A percentile compares a stretch with the other conserved stretches of the same genome.
Conservation (phyloP, 179 eudicot species). For the Heliamphora pulchella region DNA sequence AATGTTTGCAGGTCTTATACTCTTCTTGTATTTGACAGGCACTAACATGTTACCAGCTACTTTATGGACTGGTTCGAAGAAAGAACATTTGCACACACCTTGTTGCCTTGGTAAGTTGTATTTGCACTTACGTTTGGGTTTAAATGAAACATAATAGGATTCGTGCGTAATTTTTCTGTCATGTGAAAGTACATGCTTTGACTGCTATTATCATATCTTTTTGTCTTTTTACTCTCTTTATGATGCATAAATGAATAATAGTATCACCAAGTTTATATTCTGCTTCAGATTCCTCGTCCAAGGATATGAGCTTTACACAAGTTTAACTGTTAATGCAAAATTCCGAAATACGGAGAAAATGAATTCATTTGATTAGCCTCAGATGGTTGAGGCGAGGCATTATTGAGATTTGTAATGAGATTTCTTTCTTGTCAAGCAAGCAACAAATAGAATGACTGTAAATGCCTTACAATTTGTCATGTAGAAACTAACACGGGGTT, state of each 20-base stretch:
- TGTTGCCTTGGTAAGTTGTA: conserved; percentile 59
- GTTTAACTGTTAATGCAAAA: background rate
- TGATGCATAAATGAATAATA: no score
- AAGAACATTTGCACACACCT: conserved; percentile 57
- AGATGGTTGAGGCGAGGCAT: background rate
- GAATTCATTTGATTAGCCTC: background rate
- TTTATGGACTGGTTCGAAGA: conserved; percentile 73
- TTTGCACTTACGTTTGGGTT: background rate
- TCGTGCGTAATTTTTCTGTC: background rate
- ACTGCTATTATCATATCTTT: background rate
- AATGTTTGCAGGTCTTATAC: conserved; percentile 1
- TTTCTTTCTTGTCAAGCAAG: background rate
- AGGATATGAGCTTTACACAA: background rate
- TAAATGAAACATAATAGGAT: background rate
- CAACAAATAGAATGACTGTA: background rate
- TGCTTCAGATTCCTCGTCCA: background rate
- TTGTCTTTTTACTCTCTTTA: background rate
- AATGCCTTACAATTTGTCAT: background rate
- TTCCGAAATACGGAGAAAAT: background rate
- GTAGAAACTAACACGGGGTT: background rate
- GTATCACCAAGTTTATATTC: no score
- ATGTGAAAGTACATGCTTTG: no score
- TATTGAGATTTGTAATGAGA: background rate
- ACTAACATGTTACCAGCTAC: conserved; percentile 77
- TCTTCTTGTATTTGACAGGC: conserved; percentile 43